phyloP scores from a whole-genome alignment of 371 early-diverging fungal genomes.

The Conidiobolus incongruus region DNA sequence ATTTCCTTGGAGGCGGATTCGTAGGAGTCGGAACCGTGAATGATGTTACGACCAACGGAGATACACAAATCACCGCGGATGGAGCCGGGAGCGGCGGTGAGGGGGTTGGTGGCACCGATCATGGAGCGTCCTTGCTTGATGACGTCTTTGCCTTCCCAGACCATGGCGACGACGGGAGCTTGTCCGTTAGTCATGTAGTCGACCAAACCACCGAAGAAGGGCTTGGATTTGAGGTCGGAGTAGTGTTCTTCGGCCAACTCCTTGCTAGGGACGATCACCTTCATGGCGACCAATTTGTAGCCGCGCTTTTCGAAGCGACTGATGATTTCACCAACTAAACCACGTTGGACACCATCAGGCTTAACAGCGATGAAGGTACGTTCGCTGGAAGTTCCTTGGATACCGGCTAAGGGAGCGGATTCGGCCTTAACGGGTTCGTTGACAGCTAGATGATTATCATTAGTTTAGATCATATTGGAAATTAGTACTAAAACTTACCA shows the following conservation, averaged over 20 bases:
- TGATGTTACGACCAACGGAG: constrained; percentile 83
- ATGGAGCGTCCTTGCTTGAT: constrained; percentile 91
- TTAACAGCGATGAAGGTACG: constrained; percentile 10
- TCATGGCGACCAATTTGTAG: constrained; percentile 65
- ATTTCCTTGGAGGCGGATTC: constrained; percentile 96
- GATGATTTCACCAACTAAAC: constrained; percentile 90
- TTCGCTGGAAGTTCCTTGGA: constrained; percentile 1
- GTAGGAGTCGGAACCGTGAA: constrained; percentile 97
- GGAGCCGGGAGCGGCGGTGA: constrained; percentile 89
- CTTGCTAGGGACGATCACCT: constrained; percentile 49
- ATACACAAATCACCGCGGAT: constrained; percentile 98
- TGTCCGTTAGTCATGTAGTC: constrained; percentile 54
- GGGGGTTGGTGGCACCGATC: constrained; percentile 88
- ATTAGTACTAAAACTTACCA: too few relatives aligned
- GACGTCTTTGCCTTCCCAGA: constrained; percentile 92
- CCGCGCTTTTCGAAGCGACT: constrained; percentile 81
- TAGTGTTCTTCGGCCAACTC: constrained; percentile 91
- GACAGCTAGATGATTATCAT: too few relatives aligned
- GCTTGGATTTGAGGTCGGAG: constrained; percentile 72
- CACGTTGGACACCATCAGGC: constrained; percentile 63
- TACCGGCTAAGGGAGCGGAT: neutral
- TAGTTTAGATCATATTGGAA: too few relatives aligned
- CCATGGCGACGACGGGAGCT: constrained; percentile 71
- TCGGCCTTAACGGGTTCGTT: too few relatives aligned
- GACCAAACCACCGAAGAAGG: constrained; percentile 90